Conservation (phyloP, 116 monocot species). For the Zostera marina region DNA sequence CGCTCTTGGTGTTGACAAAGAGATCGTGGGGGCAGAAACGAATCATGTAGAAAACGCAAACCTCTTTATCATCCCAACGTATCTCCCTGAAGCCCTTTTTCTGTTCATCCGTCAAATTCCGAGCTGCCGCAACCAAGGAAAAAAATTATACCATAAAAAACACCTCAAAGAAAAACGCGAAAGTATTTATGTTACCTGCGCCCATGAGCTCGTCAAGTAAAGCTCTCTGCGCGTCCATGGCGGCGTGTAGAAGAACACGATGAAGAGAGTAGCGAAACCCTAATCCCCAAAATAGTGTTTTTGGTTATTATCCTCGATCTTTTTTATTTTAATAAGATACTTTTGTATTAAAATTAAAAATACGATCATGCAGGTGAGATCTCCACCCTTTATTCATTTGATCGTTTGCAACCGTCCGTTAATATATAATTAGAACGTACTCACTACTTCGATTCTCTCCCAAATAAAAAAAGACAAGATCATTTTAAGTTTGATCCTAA, state of each 20-base stretch:
- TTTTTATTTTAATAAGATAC: no score
- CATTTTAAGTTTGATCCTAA: no score
- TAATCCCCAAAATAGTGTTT: no score
- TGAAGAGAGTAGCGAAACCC: neutral
- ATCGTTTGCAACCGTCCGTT: no score
- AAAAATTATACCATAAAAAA: neutral
- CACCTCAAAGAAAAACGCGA: neutral
- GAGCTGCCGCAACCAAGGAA: conserved; percentile 23
- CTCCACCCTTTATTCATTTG: no score
- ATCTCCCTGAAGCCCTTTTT: conserved; percentile 75
- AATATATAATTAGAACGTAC: no score
- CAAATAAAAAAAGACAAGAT: no score
- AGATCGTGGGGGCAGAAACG: conserved; percentile 98
- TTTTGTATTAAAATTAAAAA: no score
- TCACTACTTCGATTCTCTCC: no score
- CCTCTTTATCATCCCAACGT: conserved; percentile 88
- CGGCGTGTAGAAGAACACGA: neutral
- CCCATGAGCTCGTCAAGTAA: conserved; percentile 99
- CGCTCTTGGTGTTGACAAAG: conserved; percentile 95
- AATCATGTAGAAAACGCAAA: conserved; percentile 74
- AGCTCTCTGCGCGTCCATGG: conserved; percentile 95
- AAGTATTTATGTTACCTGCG: conserved; percentile 24
- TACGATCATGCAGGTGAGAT: no score
- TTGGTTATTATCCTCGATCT: no score
- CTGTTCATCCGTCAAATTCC: conserved; percentile 93